These are phyloP conservation scores for Trichoderma erinaceum DNA, from an alignment of 495 filamentous ascomycete genomes.

Conservation along the genomic window DNA sequence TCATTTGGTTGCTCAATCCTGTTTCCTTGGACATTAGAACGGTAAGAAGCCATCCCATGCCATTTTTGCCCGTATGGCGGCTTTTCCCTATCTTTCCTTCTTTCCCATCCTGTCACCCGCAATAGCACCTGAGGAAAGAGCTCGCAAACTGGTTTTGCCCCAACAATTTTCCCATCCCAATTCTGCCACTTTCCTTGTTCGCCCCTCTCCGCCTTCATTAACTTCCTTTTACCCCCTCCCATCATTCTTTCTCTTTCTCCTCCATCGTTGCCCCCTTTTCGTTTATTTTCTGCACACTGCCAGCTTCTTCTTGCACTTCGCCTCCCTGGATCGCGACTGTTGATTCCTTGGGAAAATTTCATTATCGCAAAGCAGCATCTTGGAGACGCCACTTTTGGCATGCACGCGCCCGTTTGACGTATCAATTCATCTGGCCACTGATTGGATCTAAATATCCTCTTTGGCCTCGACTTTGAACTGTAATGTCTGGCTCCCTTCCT, in stretches of 20 bases:
- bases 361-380: not conserved
- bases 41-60: too few species aligned
- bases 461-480: not conserved
- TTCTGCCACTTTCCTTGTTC: not conserved
- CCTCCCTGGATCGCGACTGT: not conserved
- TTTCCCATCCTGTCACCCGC: not conserved
- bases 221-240: not conserved
- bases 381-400: not conserved
- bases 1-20: not conserved
- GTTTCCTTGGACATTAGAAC: not conserved
- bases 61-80: too few species aligned
- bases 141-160: not conserved
- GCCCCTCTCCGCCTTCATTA: not conserved
- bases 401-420: not conserved
- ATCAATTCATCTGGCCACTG: not conserved
- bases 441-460: not conserved
- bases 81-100: not conserved
- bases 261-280: not conserved
- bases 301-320: conserved; percentile 1
- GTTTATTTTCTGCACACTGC: not conserved
- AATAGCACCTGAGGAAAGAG: not conserved
- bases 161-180: not conserved
- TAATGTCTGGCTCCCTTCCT: not conserved
- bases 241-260: not conserved
- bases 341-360: too few species aligned